Percentiles rank a stretch among this genome's conserved stretches.
phyloP scores from a whole-genome alignment of 1,284 basidiomycete species.

The Puccinia novopanici region DNA sequence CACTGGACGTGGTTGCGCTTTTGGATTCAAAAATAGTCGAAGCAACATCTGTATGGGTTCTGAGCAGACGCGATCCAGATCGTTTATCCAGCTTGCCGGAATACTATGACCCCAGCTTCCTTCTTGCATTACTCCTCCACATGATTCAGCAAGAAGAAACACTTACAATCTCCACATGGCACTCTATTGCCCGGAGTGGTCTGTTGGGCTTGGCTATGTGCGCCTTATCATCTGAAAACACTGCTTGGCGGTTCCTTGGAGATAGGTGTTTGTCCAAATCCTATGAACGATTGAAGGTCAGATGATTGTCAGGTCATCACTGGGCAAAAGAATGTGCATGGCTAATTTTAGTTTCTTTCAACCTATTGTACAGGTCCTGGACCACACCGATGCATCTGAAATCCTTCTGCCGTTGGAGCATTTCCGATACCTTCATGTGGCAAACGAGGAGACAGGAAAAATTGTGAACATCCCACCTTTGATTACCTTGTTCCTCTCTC shows the following conservation, averaged over 20 bases:
- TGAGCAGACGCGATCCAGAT: slow-evolving; percentile 1
- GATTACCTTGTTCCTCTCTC: slow-evolving; percentile 75
- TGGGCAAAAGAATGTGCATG: not conserved
- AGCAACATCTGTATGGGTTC: slow-evolving; percentile 26
- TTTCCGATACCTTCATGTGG: slow-evolving; percentile 48
- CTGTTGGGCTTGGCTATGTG: slow-evolving; percentile 74
- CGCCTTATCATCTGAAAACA: slow-evolving; percentile 72
- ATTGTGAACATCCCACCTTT: slow-evolving; percentile 67
- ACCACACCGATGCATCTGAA: slow-evolving; percentile 49
- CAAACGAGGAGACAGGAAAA: slow-evolving; percentile 8
- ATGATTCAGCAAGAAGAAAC: slow-evolving; percentile 64
- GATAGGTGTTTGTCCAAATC: slow-evolving; percentile 57
- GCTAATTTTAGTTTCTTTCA: slow-evolving; percentile 2
- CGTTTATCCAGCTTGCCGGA: slow-evolving; percentile 9
- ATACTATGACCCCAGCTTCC: slow-evolving; percentile 77
- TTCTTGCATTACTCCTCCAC: slow-evolving; percentile 70
- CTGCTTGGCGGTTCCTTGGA: slow-evolving; percentile 61
- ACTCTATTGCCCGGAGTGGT: slow-evolving; percentile 80
- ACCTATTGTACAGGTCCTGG: not conserved
- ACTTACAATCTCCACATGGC: slow-evolving; percentile 73
- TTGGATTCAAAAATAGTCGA: slow-evolving; percentile 51
- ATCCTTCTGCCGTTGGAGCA: slow-evolving; percentile 48
- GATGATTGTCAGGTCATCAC: slow-evolving; percentile 52
- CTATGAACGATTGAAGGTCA: slow-evolving; percentile 57
- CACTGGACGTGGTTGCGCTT: slow-evolving; percentile 51